These are phyloP conservation scores for Apiospora saccharicola DNA, from an alignment of 2,329 filamentous ascomycete genomes.

Conservation along the genomic window DNA sequence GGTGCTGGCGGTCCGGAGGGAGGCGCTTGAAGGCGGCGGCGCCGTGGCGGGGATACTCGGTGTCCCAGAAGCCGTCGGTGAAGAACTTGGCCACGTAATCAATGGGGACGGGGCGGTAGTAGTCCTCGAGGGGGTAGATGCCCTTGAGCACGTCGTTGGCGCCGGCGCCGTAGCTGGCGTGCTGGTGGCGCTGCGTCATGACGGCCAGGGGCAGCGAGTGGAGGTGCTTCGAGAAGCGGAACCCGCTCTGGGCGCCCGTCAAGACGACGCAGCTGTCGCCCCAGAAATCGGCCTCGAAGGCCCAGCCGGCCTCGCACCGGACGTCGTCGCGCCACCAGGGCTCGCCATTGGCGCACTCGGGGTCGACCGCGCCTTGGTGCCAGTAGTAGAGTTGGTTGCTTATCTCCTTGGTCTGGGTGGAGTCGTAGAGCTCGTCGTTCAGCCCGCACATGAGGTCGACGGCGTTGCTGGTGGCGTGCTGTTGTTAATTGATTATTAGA, in stretches of 20 bases:
- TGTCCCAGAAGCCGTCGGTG: conserved; percentile 37
- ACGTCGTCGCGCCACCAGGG: conserved; percentile 22
- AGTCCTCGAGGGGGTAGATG: conserved; percentile 25
- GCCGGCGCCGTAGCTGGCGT: no score
- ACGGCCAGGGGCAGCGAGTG: neutral
- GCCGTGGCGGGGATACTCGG: conserved; percentile 32
- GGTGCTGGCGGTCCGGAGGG: conserved; percentile 22
- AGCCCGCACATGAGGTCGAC: conserved; percentile 1
- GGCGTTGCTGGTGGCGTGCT: conserved; percentile 24
- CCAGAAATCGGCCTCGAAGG: conserved; percentile 26
- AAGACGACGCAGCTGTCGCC: neutral
- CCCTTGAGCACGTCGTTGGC: neutral
- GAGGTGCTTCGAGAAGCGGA: neutral
- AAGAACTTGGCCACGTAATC: conserved; percentile 37
- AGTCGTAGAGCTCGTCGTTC: neutral
- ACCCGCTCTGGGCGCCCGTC: no score
- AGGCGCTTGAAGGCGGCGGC: conserved; percentile 31
- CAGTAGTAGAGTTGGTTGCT: neutral
- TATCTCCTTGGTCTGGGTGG: neutral
- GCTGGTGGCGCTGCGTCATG: neutral
- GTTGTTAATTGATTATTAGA: neutral
- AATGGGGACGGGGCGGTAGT: conserved; percentile 30
- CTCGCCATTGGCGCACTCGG: conserved; percentile 9
- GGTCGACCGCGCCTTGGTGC: neutral
- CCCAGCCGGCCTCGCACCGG: conserved; percentile 22